A percentile compares a stretch with the other conserved stretches of the same genome.
These are phyloP conservation scores for Capronia coronata DNA, from an alignment of 2,329 filamentous ascomycete species.

Conservation along the genomic window DNA sequence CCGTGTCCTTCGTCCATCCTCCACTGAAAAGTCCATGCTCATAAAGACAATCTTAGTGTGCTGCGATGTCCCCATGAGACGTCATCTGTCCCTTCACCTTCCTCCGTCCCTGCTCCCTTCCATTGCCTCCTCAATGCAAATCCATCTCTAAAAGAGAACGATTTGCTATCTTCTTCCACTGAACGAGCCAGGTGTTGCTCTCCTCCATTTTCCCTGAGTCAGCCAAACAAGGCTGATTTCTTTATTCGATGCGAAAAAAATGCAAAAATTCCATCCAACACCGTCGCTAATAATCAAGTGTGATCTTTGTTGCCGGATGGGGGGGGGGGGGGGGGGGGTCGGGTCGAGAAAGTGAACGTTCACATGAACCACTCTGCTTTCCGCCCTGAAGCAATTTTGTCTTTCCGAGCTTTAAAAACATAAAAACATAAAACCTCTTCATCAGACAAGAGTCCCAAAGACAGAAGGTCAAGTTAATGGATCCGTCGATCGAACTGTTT, in stretches of 20 bases:
- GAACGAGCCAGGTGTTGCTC: conserved; percentile 1
- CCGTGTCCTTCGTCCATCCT: too few species aligned
- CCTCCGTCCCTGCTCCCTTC: background rate
- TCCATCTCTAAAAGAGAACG: conserved; percentile 12
- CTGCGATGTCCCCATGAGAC: background rate
- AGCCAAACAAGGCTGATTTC: conserved; percentile 6
- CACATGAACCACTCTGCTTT: conserved; percentile 3
- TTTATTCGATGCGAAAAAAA: conserved; percentile 13
- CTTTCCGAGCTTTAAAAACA: conserved; percentile 12
- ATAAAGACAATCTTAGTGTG: too few species aligned
- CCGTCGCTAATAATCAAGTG: conserved; percentile 27
- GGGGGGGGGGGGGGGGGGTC: too few species aligned
- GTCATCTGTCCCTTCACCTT: background rate
- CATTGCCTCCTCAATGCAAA: conserved; percentile 1
- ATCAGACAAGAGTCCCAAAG: conserved; percentile 9
- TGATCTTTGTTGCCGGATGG: conserved; percentile 13
- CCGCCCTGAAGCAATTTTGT: conserved; percentile 18
- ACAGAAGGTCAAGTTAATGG: conserved; percentile 31
- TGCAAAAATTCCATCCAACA: conserved; percentile 23
- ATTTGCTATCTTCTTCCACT: conserved; percentile 15
- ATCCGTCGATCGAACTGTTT: conserved; percentile 19
- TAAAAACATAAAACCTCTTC: conserved; percentile 12
- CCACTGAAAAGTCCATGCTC: too few species aligned
- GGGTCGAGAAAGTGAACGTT: conserved; percentile 2
- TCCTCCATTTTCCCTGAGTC: conserved; percentile 9